Percentiles rank a stretch among this genome's conserved stretches.
These are phyloP conservation scores for Emergomyces orientalis DNA, from an alignment of 2,329 filamentous ascomycete species.

Conservation along the genomic window DNA sequence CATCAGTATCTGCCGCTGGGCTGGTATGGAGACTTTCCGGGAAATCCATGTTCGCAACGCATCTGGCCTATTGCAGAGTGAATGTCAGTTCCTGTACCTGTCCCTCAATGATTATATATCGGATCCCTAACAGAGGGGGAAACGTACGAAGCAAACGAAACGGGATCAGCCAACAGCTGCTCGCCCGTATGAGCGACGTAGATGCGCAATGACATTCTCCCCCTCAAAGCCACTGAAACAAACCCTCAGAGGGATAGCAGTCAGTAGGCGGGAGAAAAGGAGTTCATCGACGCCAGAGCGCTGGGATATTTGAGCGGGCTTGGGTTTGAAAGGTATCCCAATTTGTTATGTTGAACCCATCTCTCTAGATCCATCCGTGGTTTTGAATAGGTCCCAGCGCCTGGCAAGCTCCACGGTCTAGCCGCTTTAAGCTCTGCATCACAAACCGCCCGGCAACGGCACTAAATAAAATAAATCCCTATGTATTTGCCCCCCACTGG, in stretches of 20 bases:
- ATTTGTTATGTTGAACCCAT: background rate
- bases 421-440: background rate
- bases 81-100: conserved; percentile 17
- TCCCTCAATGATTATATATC: conserved; percentile 16
- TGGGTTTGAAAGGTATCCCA: background rate
- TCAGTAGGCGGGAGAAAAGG: background rate
- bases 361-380: background rate
- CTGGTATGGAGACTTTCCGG: conserved; percentile 61
- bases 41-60: conserved; percentile 75
- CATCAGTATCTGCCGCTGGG: conserved; percentile 75
- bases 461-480: background rate
- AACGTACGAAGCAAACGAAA: conserved; percentile 63
- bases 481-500: background rate
- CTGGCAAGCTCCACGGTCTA: conserved; percentile 1
- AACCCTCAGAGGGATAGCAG: conserved; percentile 15
- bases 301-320: background rate
- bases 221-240: conserved; percentile 14
- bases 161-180: conserved; percentile 68
- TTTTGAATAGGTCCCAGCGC: background rate
- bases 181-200: conserved; percentile 90
- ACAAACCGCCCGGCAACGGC: background rate
- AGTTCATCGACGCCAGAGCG: background rate
- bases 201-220: conserved; percentile 76
- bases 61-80: conserved; percentile 54
- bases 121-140: conserved; percentile 12